Evolutionary conservation across 805 yeast genomes (phyloP), one percentile per base, ranked within the genome.

Genomic region (Barnettozyma populi): DNA sequence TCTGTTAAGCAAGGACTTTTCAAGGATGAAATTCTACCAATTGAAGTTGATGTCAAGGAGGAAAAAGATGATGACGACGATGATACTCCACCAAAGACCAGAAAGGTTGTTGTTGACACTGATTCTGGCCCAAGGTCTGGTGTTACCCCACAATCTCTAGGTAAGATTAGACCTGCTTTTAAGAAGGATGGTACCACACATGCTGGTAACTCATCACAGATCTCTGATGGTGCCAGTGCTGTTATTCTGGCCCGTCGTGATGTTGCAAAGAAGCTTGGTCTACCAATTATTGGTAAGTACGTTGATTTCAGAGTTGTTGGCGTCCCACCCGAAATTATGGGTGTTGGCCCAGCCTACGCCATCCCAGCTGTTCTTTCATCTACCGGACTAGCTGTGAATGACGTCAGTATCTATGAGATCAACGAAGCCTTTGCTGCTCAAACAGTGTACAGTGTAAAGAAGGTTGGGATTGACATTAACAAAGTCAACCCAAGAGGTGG

Each of bases 361-460:
- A 90, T 92, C 60, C 98, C 99, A 52, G 78, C 77, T 47, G 83
- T 88, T 18, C 76, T 92, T 56, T 72, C 76, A 65, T 79, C 79
- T 61, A 60, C 72, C 7, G 82, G 84, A 34, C 65, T 90, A 51
- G 68, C 74, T 7, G 73, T 78, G 25, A 75, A 76, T 42, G 96
- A 90, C 57, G 70, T 92, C 47, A 75, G 79, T 43, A 76, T 89
- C 35, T 90, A 76, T 65, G 98, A 92, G 73, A 82, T 92, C 62
- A 90, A 90, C 69, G 98, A 92, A 74, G 97, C 98, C 1, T 92
- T 92, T 69, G 97, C 98, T 16, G 94, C 95, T 10, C 97, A 92
- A 73, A 89, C 95, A 47, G 68, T 92, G 45, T 90, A 76, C 71
- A 84, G 90, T 46, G 75, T 89, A 43, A 72, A 75, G 53, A 72